Percentiles rank a stretch among this genome's conserved stretches.
These are phyloP conservation scores for Allomyces javanicus DNA, from an alignment of 192 early-diverging fungal species.

Conservation along the genomic window DNA sequence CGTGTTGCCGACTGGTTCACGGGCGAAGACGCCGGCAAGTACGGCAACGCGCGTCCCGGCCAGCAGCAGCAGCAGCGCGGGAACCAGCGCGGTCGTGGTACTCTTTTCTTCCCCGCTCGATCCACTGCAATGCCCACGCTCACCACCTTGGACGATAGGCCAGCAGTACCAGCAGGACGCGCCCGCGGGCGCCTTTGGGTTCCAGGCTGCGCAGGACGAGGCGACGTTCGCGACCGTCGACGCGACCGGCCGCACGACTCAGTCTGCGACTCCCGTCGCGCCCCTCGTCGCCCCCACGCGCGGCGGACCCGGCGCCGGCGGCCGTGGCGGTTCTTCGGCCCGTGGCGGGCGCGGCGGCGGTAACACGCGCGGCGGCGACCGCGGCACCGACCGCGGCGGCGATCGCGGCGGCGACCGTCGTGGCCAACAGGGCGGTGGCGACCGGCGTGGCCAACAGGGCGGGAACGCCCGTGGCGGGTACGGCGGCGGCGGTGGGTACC, in stretches of 20 bases:
- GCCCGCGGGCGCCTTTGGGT: constrained; percentile 64
- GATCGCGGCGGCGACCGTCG: constrained; percentile 15
- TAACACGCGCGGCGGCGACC: constrained; percentile 14
- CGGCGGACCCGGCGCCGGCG: constrained; percentile 4
- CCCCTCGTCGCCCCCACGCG: constrained; percentile 16
- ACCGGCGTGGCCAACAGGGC: constrained; percentile 5
- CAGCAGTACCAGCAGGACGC: constrained; percentile 22
- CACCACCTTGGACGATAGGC: no score
- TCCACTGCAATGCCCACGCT: no score
- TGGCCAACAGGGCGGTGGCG: constrained; percentile 15
- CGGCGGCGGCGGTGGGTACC: constrained; percentile 19
- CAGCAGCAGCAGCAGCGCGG: constrained; percentile 8
- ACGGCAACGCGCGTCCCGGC: neutral
- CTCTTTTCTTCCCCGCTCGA: neutral
- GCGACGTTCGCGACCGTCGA: constrained; percentile 88
- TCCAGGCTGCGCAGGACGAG: constrained; percentile 79
- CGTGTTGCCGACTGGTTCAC: constrained; percentile 85
- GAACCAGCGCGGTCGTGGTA: constrained; percentile 3
- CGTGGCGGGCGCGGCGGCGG: constrained; percentile 18
- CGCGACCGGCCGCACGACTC: constrained; percentile 13
- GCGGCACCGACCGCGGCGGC: constrained; percentile 10
- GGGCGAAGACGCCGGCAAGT: constrained; percentile 26
- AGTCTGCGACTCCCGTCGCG: constrained; percentile 16
- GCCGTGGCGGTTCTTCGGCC: constrained; percentile 16
- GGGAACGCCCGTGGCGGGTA: constrained; percentile 16